These are phyloP conservation scores for Sugiyamaella valdiviana DNA, from an alignment of 805 yeast genomes.

Conservation along the genomic window DNA sequence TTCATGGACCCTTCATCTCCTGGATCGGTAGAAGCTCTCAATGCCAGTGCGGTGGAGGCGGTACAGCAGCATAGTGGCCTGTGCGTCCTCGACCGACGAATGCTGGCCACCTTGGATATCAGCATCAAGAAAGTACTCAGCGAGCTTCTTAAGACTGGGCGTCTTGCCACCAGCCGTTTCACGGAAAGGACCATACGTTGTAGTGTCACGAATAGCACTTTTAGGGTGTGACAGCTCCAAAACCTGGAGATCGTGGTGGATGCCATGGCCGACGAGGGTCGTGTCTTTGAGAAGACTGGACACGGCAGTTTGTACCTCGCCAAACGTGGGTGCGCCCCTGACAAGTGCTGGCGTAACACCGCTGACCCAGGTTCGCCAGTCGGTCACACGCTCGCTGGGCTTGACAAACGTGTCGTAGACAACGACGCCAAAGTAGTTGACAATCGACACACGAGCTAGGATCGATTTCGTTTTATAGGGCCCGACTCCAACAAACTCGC, in stretches of 20 bases:
- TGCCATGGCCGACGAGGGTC: constrained; percentile 73
- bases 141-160: constrained; percentile 64
- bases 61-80: constrained; percentile 78
- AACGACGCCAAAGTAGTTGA: constrained; percentile 70
- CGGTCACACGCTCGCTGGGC: constrained; percentile 71
- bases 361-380: constrained; percentile 91
- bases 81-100: constrained; percentile 87
- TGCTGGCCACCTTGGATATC: constrained; percentile 72
- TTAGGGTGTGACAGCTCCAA: constrained; percentile 64
- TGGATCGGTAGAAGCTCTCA: not conserved
- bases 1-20: constrained; percentile 20
- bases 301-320: constrained; percentile 57
- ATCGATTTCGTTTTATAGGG: constrained; percentile 59
- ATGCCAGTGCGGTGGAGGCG: constrained; percentile 41
- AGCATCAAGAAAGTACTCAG: constrained; percentile 48
- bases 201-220: constrained; percentile 63
- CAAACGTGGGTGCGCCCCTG: constrained; percentile 59
- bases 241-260: constrained; percentile 69
- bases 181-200: constrained; percentile 53
- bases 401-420: constrained; percentile 68
- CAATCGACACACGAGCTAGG: constrained; percentile 81
- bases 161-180: constrained; percentile 58
- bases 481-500: constrained; percentile 93
- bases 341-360: constrained; percentile 72
- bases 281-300: constrained; percentile 44